phyloP scores from a whole-genome alignment of 768 basidiomycete genomes.

The Termitomyces sp. region DNA sequence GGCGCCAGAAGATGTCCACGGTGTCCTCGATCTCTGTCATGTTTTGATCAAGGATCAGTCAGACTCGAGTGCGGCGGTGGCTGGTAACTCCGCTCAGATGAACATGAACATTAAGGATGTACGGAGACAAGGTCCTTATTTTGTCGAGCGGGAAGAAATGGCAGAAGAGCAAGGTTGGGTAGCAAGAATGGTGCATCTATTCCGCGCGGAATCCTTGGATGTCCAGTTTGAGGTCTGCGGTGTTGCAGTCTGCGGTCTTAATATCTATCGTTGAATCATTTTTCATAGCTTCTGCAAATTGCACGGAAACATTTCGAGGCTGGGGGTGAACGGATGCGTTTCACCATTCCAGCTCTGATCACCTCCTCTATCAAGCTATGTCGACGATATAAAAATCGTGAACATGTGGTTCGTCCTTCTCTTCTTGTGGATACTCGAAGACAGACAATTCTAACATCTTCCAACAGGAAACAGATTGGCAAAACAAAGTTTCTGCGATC shows the following conservation, averaged over 20 bases:
- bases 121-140: constrained; percentile 57
- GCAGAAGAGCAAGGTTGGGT: constrained; percentile 99
- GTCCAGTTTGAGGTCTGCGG: constrained; percentile 75
- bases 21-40: constrained; percentile 88
- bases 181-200: constrained; percentile 95
- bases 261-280: constrained; percentile 1
- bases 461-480: constrained; percentile 79
- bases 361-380: constrained; percentile 92
- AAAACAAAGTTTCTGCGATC: constrained; percentile 78
- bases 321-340: constrained; percentile 93
- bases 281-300: constrained; percentile 75
- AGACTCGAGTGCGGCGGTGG: constrained; percentile 39
- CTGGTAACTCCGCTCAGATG: constrained; percentile 29
- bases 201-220: constrained; percentile 82
- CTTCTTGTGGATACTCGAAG: background rate
- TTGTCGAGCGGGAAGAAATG: constrained; percentile 80
- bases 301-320: constrained; percentile 87
- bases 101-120: constrained; percentile 39
- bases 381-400: constrained; percentile 82
- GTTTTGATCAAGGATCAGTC: constrained; percentile 87
- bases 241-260: constrained; percentile 29
- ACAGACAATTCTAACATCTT: constrained; percentile 1
- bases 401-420: constrained; percentile 54
- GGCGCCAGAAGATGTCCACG: constrained; percentile 89
- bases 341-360: constrained; percentile 95